Conservation (phyloP, 176 grass and related monocot species). For the Coix lacrymajobi region DNA sequence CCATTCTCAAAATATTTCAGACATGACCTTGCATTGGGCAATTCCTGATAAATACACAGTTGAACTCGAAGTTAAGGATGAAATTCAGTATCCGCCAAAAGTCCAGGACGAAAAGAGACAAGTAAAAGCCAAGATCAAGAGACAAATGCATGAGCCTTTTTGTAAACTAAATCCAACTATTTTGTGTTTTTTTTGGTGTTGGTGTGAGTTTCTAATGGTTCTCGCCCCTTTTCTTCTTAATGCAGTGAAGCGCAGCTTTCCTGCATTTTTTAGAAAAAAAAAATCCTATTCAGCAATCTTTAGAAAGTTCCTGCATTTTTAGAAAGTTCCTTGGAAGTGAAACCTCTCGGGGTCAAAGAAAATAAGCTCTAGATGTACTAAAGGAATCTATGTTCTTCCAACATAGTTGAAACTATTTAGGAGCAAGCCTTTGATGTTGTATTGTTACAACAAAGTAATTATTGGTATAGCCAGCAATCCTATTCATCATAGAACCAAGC, state of each 20-base stretch:
- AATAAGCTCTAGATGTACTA: no score
- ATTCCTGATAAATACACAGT: conserved; percentile 58
- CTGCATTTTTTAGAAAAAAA: background rate
- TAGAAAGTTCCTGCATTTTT: background rate
- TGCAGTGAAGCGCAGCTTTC: background rate
- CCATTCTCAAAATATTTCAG: conserved; percentile 81
- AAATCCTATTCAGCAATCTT: no score
- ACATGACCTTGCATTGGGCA: conserved; percentile 94
- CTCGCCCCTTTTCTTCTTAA: background rate
- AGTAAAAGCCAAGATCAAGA: background rate
- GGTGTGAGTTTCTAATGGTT: background rate
- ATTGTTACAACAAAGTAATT: no score
- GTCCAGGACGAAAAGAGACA: background rate
- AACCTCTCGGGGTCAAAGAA: no score
- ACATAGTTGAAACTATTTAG: no score
- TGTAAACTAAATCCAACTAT: background rate
- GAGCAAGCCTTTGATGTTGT: no score
- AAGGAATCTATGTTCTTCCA: no score
- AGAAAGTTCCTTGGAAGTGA: background rate
- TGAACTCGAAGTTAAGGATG: conserved; percentile 24
- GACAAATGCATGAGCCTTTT: background rate
- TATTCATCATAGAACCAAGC: no score
- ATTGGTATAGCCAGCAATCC: no score
- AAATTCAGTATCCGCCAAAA: background rate
- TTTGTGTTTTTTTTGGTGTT: background rate